These are phyloP conservation scores for Pyrenula massariospora DNA, from an alignment of 495 filamentous ascomycete species.

Conservation along the genomic window DNA sequence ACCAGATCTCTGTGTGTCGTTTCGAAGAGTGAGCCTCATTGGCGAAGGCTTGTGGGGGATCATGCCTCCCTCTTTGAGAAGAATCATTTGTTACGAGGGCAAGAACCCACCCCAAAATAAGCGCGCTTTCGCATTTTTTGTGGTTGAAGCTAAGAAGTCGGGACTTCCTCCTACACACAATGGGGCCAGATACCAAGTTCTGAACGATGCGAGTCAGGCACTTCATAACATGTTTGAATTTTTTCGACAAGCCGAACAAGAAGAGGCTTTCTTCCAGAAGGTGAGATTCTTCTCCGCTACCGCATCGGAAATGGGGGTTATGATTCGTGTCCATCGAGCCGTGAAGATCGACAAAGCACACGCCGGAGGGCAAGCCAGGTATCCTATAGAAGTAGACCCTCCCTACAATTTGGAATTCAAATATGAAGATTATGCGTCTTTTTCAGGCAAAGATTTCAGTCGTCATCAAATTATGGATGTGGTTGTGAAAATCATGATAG, in stretches of 20 bases:
- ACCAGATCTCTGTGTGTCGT: background rate
- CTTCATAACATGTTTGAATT: slow-evolving; percentile 12
- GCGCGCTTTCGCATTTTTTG: slow-evolving; percentile 3
- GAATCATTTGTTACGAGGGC: slow-evolving; percentile 1
- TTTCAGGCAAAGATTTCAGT: background rate
- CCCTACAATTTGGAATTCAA: background rate
- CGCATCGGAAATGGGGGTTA: background rate
- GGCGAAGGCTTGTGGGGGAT: background rate
- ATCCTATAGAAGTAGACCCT: background rate
- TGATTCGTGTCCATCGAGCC: slow-evolving; percentile 1
- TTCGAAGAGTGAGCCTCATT: background rate
- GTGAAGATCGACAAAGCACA: background rate
- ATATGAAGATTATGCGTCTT: background rate
- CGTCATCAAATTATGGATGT: background rate
- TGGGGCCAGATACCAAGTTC: background rate
- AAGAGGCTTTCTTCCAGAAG: slow-evolving; percentile 2
- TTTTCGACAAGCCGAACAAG: slow-evolving; percentile 6
- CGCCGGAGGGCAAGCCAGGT: background rate
- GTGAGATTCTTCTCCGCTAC: slow-evolving; percentile 5
- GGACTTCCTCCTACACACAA: background rate
- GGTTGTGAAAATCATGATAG: background rate
- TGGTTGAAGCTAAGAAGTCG: slow-evolving; percentile 4
- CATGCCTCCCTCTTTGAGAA: background rate
- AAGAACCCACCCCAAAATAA: background rate
- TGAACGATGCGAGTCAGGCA: slow-evolving; percentile 10